phyloP scores from a whole-genome alignment of 768 basidiomycete species.

The Tulasnella sp. region DNA sequence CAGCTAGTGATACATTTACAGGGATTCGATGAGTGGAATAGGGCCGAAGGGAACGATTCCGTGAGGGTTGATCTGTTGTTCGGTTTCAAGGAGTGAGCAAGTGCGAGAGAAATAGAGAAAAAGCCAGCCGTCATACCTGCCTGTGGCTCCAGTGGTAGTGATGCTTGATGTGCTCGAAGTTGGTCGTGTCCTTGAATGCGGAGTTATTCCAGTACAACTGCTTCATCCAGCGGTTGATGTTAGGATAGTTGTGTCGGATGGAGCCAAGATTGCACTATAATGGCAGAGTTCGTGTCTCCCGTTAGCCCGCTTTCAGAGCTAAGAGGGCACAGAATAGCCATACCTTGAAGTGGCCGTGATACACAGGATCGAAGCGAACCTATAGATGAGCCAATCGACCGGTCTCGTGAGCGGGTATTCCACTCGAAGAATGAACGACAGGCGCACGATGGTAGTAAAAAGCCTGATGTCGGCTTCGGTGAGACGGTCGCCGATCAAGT shows the following conservation, averaged over 20 bases:
- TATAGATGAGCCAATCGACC: background rate
- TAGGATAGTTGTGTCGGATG: slow-evolving; percentile 67
- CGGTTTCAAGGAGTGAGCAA: background rate
- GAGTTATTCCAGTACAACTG: slow-evolving; percentile 88
- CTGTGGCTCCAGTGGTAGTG: slow-evolving; percentile 50
- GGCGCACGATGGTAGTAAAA: slow-evolving; percentile 71
- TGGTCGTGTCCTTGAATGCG: slow-evolving; percentile 81
- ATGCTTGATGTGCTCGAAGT: slow-evolving; percentile 85
- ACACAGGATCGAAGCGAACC: slow-evolving; percentile 87
- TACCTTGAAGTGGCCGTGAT: slow-evolving; percentile 82
- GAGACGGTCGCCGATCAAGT: slow-evolving; percentile 71
- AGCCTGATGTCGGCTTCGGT: slow-evolving; percentile 85
- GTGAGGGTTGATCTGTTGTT: slow-evolving; percentile 16
- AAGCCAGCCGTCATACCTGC: background rate
- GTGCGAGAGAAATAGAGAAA: too few relatives aligned
- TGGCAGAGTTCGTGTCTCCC: background rate
- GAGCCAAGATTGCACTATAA: slow-evolving; percentile 28
- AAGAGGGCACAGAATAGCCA: background rate
- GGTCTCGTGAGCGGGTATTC: too few relatives aligned
- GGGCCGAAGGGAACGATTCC: slow-evolving; percentile 26
- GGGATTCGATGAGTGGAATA: slow-evolving; percentile 16
- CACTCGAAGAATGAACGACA: too few relatives aligned
- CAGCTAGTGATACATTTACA: slow-evolving; percentile 11
- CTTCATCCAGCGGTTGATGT: slow-evolving; percentile 80
- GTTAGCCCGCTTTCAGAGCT: background rate